A percentile compares a stretch with the other conserved stretches of the same genome.
Conservation (phyloP, 805 yeast species). For the Kodamaea fukazawae region DNA sequence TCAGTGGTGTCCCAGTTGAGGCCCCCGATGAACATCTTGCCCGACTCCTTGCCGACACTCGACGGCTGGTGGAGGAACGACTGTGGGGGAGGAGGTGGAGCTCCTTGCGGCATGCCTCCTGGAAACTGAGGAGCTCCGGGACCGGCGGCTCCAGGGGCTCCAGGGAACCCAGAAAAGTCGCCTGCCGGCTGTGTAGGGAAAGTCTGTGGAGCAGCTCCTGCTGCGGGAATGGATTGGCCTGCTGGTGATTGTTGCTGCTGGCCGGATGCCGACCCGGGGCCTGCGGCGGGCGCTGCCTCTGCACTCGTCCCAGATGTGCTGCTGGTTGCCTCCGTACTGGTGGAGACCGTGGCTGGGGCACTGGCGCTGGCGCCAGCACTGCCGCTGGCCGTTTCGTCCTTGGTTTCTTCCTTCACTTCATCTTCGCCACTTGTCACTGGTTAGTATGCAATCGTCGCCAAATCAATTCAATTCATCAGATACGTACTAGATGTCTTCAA, state of each 20-base stretch:
- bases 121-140: conserved; percentile 7
- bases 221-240: conserved; percentile 1
- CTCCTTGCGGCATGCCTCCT: conserved; percentile 1
- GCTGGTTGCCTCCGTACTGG: too few species aligned
- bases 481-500: conserved; percentile 78
- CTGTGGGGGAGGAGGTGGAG: conserved; percentile 14
- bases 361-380: conserved; percentile 1
- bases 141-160: conserved; percentile 1
- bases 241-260: neutral
- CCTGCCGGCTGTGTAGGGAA: neutral
- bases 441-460: neutral
- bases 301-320: too few species aligned
- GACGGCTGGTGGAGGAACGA: conserved; percentile 22
- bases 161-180: neutral
- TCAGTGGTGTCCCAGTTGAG: conserved; percentile 97
- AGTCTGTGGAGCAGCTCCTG: neutral
- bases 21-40: conserved; percentile 95
- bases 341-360: too few species aligned
- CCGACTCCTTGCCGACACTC: conserved; percentile 55
- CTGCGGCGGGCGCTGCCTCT: too few species aligned
- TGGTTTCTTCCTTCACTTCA: conserved; percentile 12
- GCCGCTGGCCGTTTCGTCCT: conserved; percentile 11
- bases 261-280: neutral
- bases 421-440: conserved; percentile 3
- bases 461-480: conserved; percentile 1